Evolutionary conservation across 192 early-diverging fungal species (phyloP), one percentile per base, ranked within the genome.

Genomic region (Backusella liffmaniae): DNA sequence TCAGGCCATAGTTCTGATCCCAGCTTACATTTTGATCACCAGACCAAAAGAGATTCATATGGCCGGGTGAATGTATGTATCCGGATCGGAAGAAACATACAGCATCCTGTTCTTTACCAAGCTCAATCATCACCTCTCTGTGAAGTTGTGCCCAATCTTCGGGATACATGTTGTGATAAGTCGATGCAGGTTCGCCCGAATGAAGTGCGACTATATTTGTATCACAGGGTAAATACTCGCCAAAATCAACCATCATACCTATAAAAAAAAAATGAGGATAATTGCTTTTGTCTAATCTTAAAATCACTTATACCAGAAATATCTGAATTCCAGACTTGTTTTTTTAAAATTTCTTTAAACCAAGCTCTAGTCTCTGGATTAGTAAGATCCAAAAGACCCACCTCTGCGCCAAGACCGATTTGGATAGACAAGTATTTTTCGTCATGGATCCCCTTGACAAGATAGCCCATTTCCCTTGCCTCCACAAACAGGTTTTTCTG

Each of bases 21-120:
- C 83, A 84, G 23, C 81, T 73, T n/a, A 79, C 71, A 36, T 76
- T 76, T 68, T 83, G 83, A 66, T 83, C 82, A 21, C 82, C 82
- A 36, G 82, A 59, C 81, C 77, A 83, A 32, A 83, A 73, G 5
- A 73, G n/a, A 26, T 79, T 69, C 49, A 80, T 83, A 16, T 74
- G 66, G 32, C 82, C 83, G 6, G 83, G 81, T 6, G 75, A 74
- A 29, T 70, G 44, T 23, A 73, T 81, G 29, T 77, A 82, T 13
- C 66, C 83, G 3, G 81, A 75, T 5, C 78, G 73, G 72, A 67
- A 67, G 34, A 80, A 79, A 26, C 80, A 23, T 18, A 83, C 80
- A 3, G 34, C 76, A 30, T 83, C 78, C 0, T 80, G 41, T n/a
- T 80, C 76, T 3, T 76, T 51, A 12, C 73, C 79, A 26, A 78